Evolutionary conservation across 352 stramenopile genomes (phyloP).

Genomic region (Pythium guiyangense): DNA sequence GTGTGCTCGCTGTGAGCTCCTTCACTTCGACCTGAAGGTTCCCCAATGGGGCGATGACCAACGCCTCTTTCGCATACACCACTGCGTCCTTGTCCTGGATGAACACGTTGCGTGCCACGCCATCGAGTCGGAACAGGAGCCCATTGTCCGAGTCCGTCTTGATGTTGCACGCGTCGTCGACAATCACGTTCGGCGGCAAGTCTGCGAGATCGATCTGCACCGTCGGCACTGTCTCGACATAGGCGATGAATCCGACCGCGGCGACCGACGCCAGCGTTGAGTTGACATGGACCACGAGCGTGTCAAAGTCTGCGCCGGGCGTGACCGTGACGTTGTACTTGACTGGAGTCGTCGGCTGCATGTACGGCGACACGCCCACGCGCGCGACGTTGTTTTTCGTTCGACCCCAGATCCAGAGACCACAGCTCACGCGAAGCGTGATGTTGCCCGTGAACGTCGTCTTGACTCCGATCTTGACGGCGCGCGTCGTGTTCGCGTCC

Average conservation of each 20-base stretch:
- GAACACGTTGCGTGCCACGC: not conserved
- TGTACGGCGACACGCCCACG: not conserved
- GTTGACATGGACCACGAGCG: not conserved
- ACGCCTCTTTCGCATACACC: not conserved
- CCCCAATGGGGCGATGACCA: slow-evolving; percentile 14
- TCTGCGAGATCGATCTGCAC: not conserved
- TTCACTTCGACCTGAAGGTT: slow-evolving; percentile 12
- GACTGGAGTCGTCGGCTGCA: too few relatives aligned
- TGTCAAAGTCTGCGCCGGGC: not conserved
- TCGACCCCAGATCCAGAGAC: too few relatives aligned
- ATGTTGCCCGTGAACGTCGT: not conserved
- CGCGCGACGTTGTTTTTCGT: not conserved
- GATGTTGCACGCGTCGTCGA: not conserved
- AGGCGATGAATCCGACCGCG: too few relatives aligned
- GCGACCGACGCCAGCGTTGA: too few relatives aligned
- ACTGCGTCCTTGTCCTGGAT: not conserved
- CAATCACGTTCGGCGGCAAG: not conserved
- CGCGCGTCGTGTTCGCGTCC: not conserved
- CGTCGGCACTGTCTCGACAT: not conserved
- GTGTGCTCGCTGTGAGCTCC: not conserved
- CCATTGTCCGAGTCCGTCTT: not conserved
- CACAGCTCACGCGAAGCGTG: not conserved
- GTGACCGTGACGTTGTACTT: not conserved
- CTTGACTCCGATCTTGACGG: not conserved
- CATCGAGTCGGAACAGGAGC: not conserved